Evolutionary conservation across 2,329 filamentous ascomycete genomes (phyloP).

Genomic region (Falciphora oryzae): DNA sequence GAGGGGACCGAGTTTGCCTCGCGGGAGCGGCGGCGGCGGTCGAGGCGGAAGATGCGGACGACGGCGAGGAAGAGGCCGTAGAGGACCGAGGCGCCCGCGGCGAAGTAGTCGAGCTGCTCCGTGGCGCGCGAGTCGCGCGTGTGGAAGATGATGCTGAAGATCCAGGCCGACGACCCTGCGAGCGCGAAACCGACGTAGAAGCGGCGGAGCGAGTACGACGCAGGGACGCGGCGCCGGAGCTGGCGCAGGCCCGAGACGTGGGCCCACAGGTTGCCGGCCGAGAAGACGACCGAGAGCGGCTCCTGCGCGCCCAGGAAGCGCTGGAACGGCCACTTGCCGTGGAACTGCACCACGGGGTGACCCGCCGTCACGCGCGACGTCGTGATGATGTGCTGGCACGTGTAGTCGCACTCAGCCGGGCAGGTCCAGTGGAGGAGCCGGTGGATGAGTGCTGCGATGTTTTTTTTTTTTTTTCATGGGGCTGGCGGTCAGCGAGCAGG

Average conservation of each 20-base stretch:
- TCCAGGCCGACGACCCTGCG: constrained; percentile 78
- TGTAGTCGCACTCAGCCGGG: constrained; percentile 92
- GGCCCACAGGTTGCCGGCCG: constrained; percentile 81
- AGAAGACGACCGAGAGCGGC: constrained; percentile 89
- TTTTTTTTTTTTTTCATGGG: not conserved
- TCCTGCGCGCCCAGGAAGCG: constrained; percentile 91
- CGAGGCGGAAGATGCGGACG: constrained; percentile 77
- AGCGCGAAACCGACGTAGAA: constrained; percentile 80
- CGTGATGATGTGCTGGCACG: constrained; percentile 92
- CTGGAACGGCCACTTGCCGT: constrained; percentile 97
- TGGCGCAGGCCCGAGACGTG: constrained; percentile 72
- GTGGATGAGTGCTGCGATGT: constrained; percentile 64
- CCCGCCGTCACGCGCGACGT: constrained; percentile 59
- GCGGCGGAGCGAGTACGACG: constrained; percentile 65
- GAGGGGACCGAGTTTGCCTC: constrained; percentile 4
- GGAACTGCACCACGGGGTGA: constrained; percentile 78
- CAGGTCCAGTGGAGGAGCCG: constrained; percentile 90
- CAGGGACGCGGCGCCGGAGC: constrained; percentile 64
- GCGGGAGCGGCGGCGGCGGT: constrained; percentile 39
- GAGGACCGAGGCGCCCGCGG: constrained; percentile 79
- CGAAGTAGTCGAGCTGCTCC: constrained; percentile 96
- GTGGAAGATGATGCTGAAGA: constrained; percentile 87
- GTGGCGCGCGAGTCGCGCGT: constrained; percentile 79
- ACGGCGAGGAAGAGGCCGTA: constrained; percentile 86
- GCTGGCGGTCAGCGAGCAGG: constrained; percentile 10